These are phyloP conservation scores for Staphylotrichum longicolle DNA, from an alignment of 495 filamentous ascomycete species.

Conservation along the genomic window DNA sequence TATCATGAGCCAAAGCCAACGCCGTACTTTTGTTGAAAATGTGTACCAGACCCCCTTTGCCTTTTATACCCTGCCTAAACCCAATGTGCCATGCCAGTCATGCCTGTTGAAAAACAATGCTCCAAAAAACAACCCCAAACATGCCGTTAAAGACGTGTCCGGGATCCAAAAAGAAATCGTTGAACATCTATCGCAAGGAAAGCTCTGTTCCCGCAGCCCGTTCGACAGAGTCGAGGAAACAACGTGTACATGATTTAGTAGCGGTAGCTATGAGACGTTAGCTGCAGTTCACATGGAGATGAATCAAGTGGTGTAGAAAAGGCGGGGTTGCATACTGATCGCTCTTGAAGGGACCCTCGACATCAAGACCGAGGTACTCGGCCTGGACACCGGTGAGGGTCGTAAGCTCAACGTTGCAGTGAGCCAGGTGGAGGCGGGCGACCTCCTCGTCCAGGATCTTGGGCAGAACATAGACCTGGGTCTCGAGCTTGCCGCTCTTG, in stretches of 20 bases:
- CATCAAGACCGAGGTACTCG: conserved; percentile 83
- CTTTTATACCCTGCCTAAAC: conserved; percentile 41
- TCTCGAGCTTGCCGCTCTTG: conserved; percentile 77
- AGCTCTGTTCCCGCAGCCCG: conserved; percentile 17
- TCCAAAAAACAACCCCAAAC: conserved; percentile 26
- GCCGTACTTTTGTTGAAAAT: conserved; percentile 56
- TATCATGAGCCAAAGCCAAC: conserved; percentile 53
- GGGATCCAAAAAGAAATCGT: conserved; percentile 24
- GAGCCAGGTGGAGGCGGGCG: conserved; percentile 84
- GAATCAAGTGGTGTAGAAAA: neutral
- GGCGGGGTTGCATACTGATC: conserved; percentile 57
- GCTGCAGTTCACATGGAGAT: conserved; percentile 11
- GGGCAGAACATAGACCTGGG: conserved; percentile 94
- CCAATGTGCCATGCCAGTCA: conserved; percentile 48
- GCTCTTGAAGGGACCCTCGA: conserved; percentile 91
- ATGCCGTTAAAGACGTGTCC: conserved; percentile 30
- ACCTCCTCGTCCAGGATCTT: conserved; percentile 99
- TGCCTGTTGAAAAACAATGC: conserved; percentile 49
- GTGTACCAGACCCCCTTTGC: conserved; percentile 47
- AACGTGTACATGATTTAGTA: conserved; percentile 45
- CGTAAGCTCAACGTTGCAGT: conserved; percentile 93
- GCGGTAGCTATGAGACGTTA: conserved; percentile 52
- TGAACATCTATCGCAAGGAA: conserved; percentile 29
- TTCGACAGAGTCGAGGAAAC: conserved; percentile 17
- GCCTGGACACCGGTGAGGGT: conserved; percentile 80